Base-by-base conservation (phyloP, 1,139 yeast species). In the Taiozyma onychis region DNA sequence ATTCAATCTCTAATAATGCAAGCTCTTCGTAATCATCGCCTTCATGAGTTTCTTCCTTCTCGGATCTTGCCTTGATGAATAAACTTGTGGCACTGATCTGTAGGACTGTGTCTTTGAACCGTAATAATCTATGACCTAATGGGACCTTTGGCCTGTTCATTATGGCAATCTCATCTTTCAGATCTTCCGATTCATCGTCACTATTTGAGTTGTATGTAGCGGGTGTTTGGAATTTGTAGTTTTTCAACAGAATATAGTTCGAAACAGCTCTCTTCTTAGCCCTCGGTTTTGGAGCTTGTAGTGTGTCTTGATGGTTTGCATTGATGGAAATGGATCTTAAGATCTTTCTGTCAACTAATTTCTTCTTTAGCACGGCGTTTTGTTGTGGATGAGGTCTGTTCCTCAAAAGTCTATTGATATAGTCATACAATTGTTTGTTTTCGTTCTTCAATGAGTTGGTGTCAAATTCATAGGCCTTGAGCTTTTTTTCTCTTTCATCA, bases 291-390 rank as follows among this genome's bases (percentile, higher is more conserved):
- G 4, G 21, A 11, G 16, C 18, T 3, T 22, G 18, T 14, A 7
- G 22, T 21, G 2, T 14, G 11, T 6, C 14, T 24, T 39, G 28
- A 22, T 24, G 24, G 18, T 39, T 39, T 24, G 42, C 14, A 24
- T 22, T 39, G 30, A 39, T 24, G 0, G 62, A 58, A 1, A 50
- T 57, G 3, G 58, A 54, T 45, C 65, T 49, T 3, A 61, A 41
- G 16, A 60, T 61, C 44, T 54, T 57, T 37, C 65, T 51, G 9
- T 46, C 51, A 6, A 61, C 62, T 41, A 60, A 48, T 43, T 60
- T 61, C 28, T 52, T 46, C 35, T 60, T 60, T 24, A 61, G 51
- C 1, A 60, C 43, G 2, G 52, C 49, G 45, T 60, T 61, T 34
- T 60, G 63, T 2, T 53, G 39, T 11, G 48, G 44, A 6, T 52